Evolutionary conservation across 192 early-diverging fungal genomes (phyloP), one percentile per base, ranked within the genome.

Genomic region (Cetraspora pellucida): DNA sequence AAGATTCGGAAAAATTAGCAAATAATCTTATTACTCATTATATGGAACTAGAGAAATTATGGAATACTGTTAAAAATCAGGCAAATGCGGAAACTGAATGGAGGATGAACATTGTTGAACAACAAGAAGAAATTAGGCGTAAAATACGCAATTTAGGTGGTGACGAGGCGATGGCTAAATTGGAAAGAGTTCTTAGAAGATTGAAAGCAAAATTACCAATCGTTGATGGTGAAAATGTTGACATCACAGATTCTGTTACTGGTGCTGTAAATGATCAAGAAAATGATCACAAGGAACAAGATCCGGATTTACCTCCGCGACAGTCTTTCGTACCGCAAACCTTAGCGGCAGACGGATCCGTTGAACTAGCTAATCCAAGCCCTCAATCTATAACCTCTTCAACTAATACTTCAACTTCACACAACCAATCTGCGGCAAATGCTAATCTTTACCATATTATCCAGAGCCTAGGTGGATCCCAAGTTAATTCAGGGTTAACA

Each of bases 31-130:
- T 91, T 54, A 77, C 82, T 4, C 92, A 94, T 77, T 92, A 82
- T 46, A 75, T 92, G 28, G 90, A 93, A 58, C 82, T 93, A 19
- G 90, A 89, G 52, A 76, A 83, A n/a, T 77, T 94, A 9, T 91
- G 88, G 87, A 77, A 87, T 27, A 87, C 83, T 10, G 85, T 93
- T 13, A 80, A 81, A 13, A 81, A 55, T 31, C 83, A 91, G 27
- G 82, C 78, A n/a, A 81, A 85, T 43, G 87, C 87, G n/a, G 83
- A 85, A 27, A 78, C 68, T 25, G 80, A 90, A 59, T 91, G 89
- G 89, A 79, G 80, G 43, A 83, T 85, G 21, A 78, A 84, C 13
- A 84, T 93, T 44, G 81, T 82, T 17, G 74, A 81, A 46, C 90
- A 93, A 72, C 91, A 90, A 79, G 44, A 79, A 19, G 77, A 78